A percentile compares a stretch with the other conserved stretches of the same genome.
phyloP scores from a whole-genome alignment of 495 filamentous ascomycete species.

The Parathielavia appendiculata region DNA sequence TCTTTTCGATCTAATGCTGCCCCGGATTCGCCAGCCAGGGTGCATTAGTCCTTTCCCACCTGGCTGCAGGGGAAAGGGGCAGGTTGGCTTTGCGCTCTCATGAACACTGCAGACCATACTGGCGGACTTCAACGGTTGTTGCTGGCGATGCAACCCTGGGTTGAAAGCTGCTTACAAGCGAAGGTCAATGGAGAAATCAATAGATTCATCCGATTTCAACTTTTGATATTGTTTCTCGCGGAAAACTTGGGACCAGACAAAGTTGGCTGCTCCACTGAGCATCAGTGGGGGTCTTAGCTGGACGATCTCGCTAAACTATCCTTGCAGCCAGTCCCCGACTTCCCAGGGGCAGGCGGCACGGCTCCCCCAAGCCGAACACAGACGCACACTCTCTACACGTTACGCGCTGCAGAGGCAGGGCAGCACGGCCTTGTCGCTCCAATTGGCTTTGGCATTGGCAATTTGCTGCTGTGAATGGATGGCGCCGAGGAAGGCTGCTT shows the following conservation, averaged over 20 bases:
- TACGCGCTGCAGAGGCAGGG: slow-evolving; percentile 5
- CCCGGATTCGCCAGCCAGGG: too few relatives aligned
- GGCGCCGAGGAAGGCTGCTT: slow-evolving; percentile 10
- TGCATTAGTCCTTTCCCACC: too few relatives aligned
- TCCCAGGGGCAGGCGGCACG: slow-evolving; percentile 6
- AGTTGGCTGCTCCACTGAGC: slow-evolving; percentile 5
- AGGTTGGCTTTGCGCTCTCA: too few relatives aligned
- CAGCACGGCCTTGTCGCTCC: background rate
- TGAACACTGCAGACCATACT: too few relatives aligned
- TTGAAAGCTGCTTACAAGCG: too few relatives aligned
- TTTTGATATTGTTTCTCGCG: background rate
- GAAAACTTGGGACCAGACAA: background rate
- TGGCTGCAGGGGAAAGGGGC: background rate
- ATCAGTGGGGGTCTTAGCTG: slow-evolving; percentile 6
- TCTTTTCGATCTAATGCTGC: too few relatives aligned
- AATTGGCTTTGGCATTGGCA: background rate
- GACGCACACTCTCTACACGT: slow-evolving; percentile 31
- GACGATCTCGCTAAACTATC: slow-evolving; percentile 9
- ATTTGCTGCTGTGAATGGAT: slow-evolving; percentile 10
- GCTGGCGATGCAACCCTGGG: too few relatives aligned
- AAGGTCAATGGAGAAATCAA: background rate
- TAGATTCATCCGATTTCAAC: background rate
- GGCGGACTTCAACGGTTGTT: too few relatives aligned
- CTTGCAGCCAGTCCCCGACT: background rate
- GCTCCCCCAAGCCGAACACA: slow-evolving; percentile 6